Evolutionary conservation across 352 stramenopile genomes (phyloP).

Genomic region (Blastocystis sp.): DNA sequence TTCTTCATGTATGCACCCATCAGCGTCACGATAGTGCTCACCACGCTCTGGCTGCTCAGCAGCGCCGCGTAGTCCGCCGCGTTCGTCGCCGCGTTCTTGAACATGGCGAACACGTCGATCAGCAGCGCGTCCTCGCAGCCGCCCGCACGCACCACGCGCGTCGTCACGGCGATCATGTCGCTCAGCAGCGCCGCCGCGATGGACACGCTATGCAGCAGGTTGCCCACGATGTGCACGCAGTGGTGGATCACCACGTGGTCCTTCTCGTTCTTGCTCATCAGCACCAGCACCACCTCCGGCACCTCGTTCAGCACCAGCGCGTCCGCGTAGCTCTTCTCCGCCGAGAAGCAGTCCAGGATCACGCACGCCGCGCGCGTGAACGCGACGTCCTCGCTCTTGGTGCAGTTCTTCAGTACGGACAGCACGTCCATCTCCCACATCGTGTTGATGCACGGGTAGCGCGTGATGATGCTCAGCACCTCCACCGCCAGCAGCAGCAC

Average conservation of each 20-base stretch:
- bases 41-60: conserved; percentile 53
- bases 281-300: background rate
- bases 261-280: conserved; percentile 61
- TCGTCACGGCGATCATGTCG: conserved; percentile 40
- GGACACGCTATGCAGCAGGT: conserved; percentile 32
- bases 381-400: conserved; percentile 5
- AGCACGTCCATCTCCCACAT: conserved; percentile 68
- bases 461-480: conserved; percentile 37
- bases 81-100: conserved; percentile 36
- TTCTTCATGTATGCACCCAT: conserved; percentile 39
- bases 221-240: conserved; percentile 52
- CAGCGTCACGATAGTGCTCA: conserved; percentile 5
- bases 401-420: conserved; percentile 38
- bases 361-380: conserved; percentile 23
- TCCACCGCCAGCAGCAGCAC: conserved; percentile 18
- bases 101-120: conserved; percentile 38
- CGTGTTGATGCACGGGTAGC: conserved; percentile 39
- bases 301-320: conserved; percentile 49
- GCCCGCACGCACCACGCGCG: background rate
- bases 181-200: conserved; percentile 8
- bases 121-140: conserved; percentile 10
- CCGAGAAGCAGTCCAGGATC: conserved; percentile 48
- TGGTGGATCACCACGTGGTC: conserved; percentile 16
- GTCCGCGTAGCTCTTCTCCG: conserved; percentile 54
- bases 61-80: conserved; percentile 29